These are phyloP conservation scores for Colletotrichum salicis DNA, from an alignment of 2,329 filamentous ascomycete species.

Conservation along the genomic window DNA sequence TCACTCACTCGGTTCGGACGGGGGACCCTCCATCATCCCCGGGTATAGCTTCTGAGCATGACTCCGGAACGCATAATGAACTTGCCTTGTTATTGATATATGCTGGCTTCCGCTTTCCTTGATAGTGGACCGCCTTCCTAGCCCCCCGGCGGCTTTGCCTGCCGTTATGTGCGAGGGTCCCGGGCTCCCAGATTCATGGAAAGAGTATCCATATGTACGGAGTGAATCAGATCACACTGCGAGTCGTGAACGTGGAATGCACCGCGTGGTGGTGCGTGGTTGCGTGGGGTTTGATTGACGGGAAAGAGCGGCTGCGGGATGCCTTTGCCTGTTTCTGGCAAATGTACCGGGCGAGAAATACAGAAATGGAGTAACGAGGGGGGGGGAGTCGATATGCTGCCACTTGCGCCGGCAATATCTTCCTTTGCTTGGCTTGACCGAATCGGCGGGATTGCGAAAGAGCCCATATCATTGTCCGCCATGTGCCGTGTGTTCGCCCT, in stretches of 20 bases:
- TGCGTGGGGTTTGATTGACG: not conserved
- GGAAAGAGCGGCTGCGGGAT: not conserved
- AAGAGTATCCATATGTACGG: not conserved
- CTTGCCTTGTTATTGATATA: not conserved
- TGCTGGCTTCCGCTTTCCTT: not conserved
- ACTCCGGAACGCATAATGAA: slow-evolving; percentile 19
- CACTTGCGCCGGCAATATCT: not conserved
- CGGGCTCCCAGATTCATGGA: not conserved
- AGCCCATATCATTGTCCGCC: not conserved
- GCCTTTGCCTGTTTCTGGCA: not conserved
- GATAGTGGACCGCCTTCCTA: not conserved
- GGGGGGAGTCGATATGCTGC: not conserved
- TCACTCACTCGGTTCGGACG: slow-evolving; percentile 3
- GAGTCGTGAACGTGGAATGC: slow-evolving; percentile 6
- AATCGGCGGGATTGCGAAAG: not conserved
- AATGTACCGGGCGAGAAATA: not conserved
- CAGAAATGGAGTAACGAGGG: not conserved
- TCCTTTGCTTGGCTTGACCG: not conserved
- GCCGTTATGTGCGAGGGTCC: not conserved
- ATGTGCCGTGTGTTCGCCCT: not conserved
- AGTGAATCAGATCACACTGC: not conserved
- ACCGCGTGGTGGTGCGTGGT: not conserved
- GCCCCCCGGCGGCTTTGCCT: slow-evolving; percentile 1
- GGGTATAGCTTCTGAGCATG: slow-evolving; percentile 3
- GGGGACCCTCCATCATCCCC: not conserved